Evolutionary conservation across 2,329 filamentous ascomycete genomes (phyloP).

Genomic region (Neonectria punicea): DNA sequence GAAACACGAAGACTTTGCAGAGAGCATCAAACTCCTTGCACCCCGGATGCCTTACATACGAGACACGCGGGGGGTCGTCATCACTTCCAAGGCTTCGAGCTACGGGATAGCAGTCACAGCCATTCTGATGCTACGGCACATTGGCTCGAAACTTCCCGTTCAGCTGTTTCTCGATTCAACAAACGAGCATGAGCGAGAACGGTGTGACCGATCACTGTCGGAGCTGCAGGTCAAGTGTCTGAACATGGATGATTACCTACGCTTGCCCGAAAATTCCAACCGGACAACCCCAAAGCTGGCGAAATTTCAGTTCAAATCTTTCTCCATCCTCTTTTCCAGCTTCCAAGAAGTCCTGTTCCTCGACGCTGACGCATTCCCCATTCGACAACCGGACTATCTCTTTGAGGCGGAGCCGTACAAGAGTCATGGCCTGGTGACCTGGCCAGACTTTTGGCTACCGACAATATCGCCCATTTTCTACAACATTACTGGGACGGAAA

Average conservation of each 20-base stretch:
- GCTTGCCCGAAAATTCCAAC: slow-evolving; percentile 8
- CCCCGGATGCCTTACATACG: slow-evolving; percentile 25
- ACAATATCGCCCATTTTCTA: slow-evolving; percentile 40
- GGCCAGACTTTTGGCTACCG: slow-evolving; percentile 42
- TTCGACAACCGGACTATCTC: slow-evolving; percentile 32
- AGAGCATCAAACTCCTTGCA: slow-evolving; percentile 24
- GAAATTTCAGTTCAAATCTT: slow-evolving; percentile 36
- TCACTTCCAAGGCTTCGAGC: slow-evolving; percentile 29
- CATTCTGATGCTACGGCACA: slow-evolving; percentile 36
- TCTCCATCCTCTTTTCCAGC: slow-evolving; percentile 38
- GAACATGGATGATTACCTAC: slow-evolving; percentile 36
- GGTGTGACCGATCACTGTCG: slow-evolving; percentile 22
- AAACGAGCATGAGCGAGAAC: slow-evolving; percentile 22
- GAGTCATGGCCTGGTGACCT: slow-evolving; percentile 33
- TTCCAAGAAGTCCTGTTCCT: slow-evolving; percentile 39
- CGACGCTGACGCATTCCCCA: slow-evolving; percentile 38
- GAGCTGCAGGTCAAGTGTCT: slow-evolving; percentile 28
- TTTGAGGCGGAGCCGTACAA: slow-evolving; percentile 34
- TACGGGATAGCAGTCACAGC: slow-evolving; percentile 37
- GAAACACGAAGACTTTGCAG: slow-evolving; percentile 30
- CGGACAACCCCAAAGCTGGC: slow-evolving; percentile 23
- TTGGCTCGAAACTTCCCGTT: slow-evolving; percentile 31
- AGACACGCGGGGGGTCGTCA: slow-evolving; percentile 33
- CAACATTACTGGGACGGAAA: slow-evolving; percentile 27
- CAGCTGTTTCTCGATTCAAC: slow-evolving; percentile 36